Evolutionary conservation across 257 asterid genomes (phyloP), one percentile per base, ranked within the genome.

Genomic region (Solanum rostratum): DNA sequence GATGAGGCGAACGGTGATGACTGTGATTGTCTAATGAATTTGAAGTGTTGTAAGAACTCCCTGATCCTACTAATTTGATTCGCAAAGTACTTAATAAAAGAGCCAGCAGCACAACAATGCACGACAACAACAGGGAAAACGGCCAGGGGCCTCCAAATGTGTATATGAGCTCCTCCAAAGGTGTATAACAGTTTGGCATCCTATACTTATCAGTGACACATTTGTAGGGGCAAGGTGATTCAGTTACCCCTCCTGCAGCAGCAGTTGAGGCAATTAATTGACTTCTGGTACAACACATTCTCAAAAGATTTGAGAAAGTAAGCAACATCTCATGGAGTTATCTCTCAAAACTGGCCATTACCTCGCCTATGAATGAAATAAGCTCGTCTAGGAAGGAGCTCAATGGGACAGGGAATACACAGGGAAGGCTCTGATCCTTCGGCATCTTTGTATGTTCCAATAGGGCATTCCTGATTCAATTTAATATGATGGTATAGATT

Each of bases 111-210:
- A 96, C 87, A 78, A 94, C 93, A 85, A 92, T 86, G 87, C 95
- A 91, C 55, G 90, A 85, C 84, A 92, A 87, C 52, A 93, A 74
- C 87, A 94, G 89, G 81, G 97, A 84, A 88, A 94, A 94, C 19
- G 95, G 95, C 95, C 97, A 95, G 84, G 99, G 99, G 37, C 99
- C 99, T 82, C 98, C 97, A 89, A 95, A 95, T 53, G 99, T 90
- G 87, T 92, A 93, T 89, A 95, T 91, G 70, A 95, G 92, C 90
- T 95, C 99, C 90, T 95, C 99, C 89, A 95, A 93, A 84, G 99
- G 97, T 22, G 99, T 95, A 85, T 89, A 94, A 90, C 99, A 95
- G 90, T 94, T 93, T 11, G 97, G 95, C 87, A 83, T 91, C 91
- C 93, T 89, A 89, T 94, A 95, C 89, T 93, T 95, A 85, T 92